Evolutionary conservation across 805 yeast species (phyloP), one percentile per base, ranked within the genome.

Genomic region (Candida takata): DNA sequence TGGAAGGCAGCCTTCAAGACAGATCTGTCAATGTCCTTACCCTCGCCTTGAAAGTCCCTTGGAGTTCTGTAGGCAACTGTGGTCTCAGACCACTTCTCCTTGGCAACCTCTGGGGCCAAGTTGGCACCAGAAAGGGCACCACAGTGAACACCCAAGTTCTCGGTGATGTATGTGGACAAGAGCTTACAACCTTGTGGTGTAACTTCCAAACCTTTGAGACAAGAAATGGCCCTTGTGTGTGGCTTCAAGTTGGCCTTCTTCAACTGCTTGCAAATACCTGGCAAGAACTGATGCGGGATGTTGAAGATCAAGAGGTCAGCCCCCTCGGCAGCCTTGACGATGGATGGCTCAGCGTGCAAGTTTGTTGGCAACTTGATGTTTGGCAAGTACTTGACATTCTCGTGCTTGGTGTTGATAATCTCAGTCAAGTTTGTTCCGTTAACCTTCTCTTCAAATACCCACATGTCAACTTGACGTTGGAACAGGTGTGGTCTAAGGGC

Each of bases 101-200:
- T 76, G 42, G 98, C 98, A 42, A 92, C 95, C 63, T 92, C 98
- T 32, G 94, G 86, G 29, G 98, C 98, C 52, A 92, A 72, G 67
- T 92, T 92, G 37, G 98, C 98, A 44, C 98, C 98, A 1, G 95
- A 83, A 36, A 92, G 72, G 15, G 94, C 97, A 64, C 98, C 98
- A 68, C 97, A 88, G 61, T 83, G 76, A 42, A 92, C 75, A 24
- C 88, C 90, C 48, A 92, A 72, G 50, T 77, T 72, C 51, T 85
- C 84, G 36, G 84, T 74, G 55, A 92, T 83, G 51, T 75, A 79
- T 38, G 79, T 77, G 24, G 94, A 80, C 47, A 90, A 70, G 53
- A 92, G 68, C 57, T 83, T 80, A 55, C 94, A 87, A 33, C 96
- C 96, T 40, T 80, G 69, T 38, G 83, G 77, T 34, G 78, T 77